Conservation (phyloP, 495 filamentous ascomycete genomes). For the Friedmanniomyces simplex region DNA sequence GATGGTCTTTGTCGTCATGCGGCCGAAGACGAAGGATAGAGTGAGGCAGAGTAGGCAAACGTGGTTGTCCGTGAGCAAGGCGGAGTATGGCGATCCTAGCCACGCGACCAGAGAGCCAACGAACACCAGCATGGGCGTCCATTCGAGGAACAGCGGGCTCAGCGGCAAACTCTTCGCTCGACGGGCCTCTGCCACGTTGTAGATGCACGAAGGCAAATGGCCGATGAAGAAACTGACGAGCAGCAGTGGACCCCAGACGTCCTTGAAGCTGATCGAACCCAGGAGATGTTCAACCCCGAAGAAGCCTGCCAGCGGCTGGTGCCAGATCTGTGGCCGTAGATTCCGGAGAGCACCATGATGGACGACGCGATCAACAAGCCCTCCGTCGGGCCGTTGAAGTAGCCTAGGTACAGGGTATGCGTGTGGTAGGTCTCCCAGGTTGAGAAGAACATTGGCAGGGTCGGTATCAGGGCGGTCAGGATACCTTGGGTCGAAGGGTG, state of each 20-base stretch:
- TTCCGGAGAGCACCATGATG: conserved; percentile 77
- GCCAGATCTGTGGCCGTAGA: conserved; percentile 83
- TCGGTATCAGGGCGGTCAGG: conserved; percentile 83
- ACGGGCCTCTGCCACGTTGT: conserved; percentile 72
- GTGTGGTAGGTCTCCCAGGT: conserved; percentile 99
- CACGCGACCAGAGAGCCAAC: conserved; percentile 63
- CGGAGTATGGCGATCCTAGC: conserved; percentile 80
- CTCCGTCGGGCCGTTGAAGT: conserved; percentile 93
- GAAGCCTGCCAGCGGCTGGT: conserved; percentile 54
- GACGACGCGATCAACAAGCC: conserved; percentile 79
- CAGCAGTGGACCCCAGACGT: conserved; percentile 79
- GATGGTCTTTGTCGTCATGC: conserved; percentile 99
- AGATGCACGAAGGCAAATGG: conserved; percentile 70
- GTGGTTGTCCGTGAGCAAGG: conserved; percentile 66
- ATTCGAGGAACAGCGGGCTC: conserved; percentile 80
- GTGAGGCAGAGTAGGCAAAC: conserved; percentile 87
- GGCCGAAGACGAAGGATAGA: conserved; percentile 94
- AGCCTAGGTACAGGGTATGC: conserved; percentile 91
- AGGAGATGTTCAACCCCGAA: conserved; percentile 51
- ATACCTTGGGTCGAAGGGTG: conserved; percentile 29
- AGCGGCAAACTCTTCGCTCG: conserved; percentile 62
- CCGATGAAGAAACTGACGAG: conserved; percentile 59
- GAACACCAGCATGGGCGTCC: conserved; percentile 82
- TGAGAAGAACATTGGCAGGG: conserved; percentile 96
- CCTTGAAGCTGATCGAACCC: conserved; percentile 58